Percentiles rank a stretch among this genome's conserved stretches.
phyloP scores from a whole-genome alignment of 768 basidiomycete species.

The Bullera alba region DNA sequence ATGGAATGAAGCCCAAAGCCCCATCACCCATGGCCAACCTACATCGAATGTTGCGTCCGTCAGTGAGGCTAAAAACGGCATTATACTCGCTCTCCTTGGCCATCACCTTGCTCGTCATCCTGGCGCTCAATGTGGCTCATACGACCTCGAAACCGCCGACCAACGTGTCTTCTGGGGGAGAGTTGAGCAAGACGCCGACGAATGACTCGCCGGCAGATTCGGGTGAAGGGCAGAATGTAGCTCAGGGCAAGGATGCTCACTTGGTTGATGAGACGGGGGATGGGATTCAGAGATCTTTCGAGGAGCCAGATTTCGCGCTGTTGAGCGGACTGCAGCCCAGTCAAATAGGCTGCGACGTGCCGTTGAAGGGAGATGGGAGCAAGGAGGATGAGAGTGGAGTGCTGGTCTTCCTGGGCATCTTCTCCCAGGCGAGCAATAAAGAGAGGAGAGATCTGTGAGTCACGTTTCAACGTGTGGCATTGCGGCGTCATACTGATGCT shows the following conservation, averaged over 20 bases:
- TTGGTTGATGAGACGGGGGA: constrained; percentile 33
- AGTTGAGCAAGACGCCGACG: constrained; percentile 3
- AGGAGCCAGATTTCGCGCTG: constrained; percentile 46
- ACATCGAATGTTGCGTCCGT: constrained; percentile 17
- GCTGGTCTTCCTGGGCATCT: constrained; percentile 45
- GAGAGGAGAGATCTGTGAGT: constrained; percentile 42
- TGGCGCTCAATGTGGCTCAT: constrained; percentile 29
- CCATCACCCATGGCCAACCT: too few relatives aligned
- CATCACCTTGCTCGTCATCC: constrained; percentile 29
- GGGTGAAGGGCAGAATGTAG: constrained; percentile 30
- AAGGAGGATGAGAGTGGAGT: constrained; percentile 29
- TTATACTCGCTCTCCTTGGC: constrained; percentile 22
- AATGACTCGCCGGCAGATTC: constrained; percentile 27
- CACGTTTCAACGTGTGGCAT: background rate
- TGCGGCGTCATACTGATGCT: background rate
- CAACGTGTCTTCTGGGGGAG: background rate
- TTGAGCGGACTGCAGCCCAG: constrained; percentile 41
- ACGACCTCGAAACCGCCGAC: constrained; percentile 1
- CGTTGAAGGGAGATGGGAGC: constrained; percentile 16
- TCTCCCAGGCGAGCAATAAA: constrained; percentile 39
- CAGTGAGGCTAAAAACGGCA: constrained; percentile 31
- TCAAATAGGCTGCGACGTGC: constrained; percentile 44
- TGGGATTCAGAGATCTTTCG: constrained; percentile 41
- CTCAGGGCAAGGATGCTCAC: constrained; percentile 36
- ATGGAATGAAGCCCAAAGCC: too few relatives aligned